A percentile compares a stretch with the other conserved stretches of the same genome.
phyloP scores from a whole-genome alignment of 352 stramenopile species.

The Aphanomyces astaci region DNA sequence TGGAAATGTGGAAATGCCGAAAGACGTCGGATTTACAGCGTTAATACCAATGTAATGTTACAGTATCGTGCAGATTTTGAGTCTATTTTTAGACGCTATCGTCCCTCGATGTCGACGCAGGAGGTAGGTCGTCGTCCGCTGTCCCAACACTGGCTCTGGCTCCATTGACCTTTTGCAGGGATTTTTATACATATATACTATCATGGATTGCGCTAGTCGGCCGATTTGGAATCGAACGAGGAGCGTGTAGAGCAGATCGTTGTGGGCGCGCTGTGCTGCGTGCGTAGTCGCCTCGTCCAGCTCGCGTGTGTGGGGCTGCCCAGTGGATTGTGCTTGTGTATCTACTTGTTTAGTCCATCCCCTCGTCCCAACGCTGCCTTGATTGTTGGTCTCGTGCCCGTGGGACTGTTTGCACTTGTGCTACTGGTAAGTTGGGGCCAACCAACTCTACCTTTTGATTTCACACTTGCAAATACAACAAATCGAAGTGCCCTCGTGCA shows the following conservation, averaged over 20 bases:
- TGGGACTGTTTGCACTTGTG: constrained; percentile 33
- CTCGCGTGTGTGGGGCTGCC: constrained; percentile 48
- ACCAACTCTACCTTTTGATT: no score
- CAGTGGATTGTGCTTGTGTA: constrained; percentile 43
- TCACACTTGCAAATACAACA: no score
- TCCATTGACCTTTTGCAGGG: neutral
- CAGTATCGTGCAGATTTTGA: neutral
- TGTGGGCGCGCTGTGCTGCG: constrained; percentile 43
- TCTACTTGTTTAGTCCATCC: constrained; percentile 35
- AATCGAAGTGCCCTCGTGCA: no score
- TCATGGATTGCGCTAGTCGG: neutral
- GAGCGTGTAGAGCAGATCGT: constrained; percentile 8
- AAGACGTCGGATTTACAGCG: no score
- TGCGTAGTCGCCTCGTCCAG: constrained; percentile 50
- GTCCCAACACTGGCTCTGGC: no score
- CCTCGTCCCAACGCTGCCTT: constrained; percentile 34
- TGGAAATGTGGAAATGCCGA: no score
- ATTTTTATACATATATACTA: neutral
- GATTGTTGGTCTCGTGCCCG: constrained; percentile 38
- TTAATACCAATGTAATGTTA: no score
- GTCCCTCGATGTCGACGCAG: neutral
- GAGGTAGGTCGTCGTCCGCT: neutral
- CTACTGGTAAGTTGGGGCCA: constrained; percentile 31
- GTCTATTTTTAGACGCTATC: neutral
- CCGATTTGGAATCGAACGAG: neutral